A percentile compares a stretch with the other conserved stretches of the same genome.
These are phyloP conservation scores for Botrytis sinoallii DNA, from an alignment of 2,329 filamentous ascomycete genomes.

Conservation along the genomic window DNA sequence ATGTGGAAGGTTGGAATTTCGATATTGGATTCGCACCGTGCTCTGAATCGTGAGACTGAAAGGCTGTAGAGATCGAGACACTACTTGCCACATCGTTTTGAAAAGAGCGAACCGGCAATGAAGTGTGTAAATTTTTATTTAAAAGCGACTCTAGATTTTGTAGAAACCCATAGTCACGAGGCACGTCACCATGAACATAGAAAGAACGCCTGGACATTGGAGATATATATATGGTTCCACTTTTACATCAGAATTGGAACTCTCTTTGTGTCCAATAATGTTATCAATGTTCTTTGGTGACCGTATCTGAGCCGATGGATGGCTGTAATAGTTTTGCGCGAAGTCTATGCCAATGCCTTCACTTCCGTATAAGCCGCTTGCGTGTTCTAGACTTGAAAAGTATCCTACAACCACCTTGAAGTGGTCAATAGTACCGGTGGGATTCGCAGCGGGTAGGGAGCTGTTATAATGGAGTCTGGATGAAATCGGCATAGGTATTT, in stretches of 20 bases:
- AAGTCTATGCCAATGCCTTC: background rate
- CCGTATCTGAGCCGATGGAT: background rate
- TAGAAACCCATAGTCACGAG: background rate
- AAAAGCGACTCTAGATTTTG: background rate
- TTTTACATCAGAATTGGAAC: background rate
- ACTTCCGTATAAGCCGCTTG: background rate
- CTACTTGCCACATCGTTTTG: background rate
- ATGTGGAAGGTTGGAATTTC: background rate
- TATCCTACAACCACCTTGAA: background rate
- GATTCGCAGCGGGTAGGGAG: background rate
- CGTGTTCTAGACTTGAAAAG: background rate
- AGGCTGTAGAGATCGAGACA: background rate
- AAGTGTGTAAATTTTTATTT: background rate
- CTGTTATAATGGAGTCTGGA: background rate
- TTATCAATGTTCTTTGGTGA: background rate
- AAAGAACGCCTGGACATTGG: background rate
- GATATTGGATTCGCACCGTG: background rate
- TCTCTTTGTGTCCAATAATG: background rate
- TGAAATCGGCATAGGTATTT: background rate
- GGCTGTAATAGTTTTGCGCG: too few relatives aligned
- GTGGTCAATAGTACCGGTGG: background rate
- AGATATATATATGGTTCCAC: background rate
- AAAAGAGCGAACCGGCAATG: background rate
- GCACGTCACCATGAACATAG: background rate
- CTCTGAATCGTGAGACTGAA: background rate